Evolutionary conservation across 164 flowering plant genomes (phyloP).

Genomic region (Sedum album): DNA sequence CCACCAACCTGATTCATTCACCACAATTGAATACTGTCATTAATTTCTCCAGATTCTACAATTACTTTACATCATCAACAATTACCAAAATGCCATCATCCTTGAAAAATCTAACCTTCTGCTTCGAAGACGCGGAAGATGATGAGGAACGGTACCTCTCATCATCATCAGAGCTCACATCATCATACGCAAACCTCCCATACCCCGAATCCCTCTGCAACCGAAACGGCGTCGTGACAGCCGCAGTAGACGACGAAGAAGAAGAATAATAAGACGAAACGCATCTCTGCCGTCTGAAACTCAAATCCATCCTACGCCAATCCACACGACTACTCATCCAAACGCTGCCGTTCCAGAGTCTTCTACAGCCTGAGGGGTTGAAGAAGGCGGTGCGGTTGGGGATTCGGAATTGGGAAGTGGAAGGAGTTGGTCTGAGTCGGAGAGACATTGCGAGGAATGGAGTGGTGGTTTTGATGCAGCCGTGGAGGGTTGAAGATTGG

Average conservation of each 20-base stretch:
- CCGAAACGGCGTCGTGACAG: slow-evolving; percentile 17
- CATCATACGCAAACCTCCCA: slow-evolving; percentile 40
- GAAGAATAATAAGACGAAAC: background rate
- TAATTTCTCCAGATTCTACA: background rate
- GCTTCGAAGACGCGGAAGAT: slow-evolving; percentile 23
- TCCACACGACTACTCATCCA: slow-evolving; percentile 1
- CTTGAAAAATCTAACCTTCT: slow-evolving; percentile 19
- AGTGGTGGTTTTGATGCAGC: slow-evolving; percentile 14
- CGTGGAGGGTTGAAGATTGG: slow-evolving; percentile 14
- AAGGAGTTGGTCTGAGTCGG: background rate
- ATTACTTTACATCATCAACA: background rate
- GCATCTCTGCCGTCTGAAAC: slow-evolving; percentile 13
- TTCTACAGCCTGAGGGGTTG: background rate
- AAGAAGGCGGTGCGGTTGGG: slow-evolving; percentile 1
- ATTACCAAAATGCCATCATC: background rate
- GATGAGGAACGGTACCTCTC: slow-evolving; percentile 18
- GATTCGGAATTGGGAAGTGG: slow-evolving; percentile 8
- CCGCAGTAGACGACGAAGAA: background rate
- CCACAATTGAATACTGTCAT: background rate
- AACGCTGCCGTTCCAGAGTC: background rate
- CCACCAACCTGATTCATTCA: slow-evolving; percentile 24
- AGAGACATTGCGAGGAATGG: slow-evolving; percentile 17
- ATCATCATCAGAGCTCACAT: slow-evolving; percentile 36
- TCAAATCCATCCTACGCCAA: too few species aligned
- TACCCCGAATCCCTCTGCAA: slow-evolving; percentile 28